Base-by-base conservation (phyloP, 169 alveolate species). In the Fabrea salina region DNA sequence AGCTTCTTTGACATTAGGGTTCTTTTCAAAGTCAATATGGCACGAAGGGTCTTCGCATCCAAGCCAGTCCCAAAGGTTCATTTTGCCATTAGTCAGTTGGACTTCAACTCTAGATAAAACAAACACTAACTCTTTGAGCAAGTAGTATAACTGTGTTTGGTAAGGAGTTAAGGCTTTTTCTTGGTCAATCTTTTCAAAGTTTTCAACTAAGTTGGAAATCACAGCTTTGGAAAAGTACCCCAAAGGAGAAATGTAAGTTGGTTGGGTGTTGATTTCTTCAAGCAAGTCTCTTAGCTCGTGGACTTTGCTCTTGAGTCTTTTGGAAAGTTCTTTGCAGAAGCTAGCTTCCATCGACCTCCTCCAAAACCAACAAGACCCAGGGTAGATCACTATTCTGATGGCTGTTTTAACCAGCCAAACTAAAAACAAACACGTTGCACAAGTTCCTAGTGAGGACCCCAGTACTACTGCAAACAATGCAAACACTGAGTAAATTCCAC, bases 291-390 rank as follows among this genome's bases (percentile, higher is more conserved):
- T 37, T 8, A 68, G 33, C 1, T 68, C 79, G 7, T 19, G 22
- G n/a, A 68, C 30, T 30, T 68, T 68, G 3, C 7, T 41, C n/a
- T 22, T n/a, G n/a, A 68, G 19, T 1, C 30, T 11, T 7, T 37
- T n/a, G 39, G 79, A 11, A 25, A 68, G 13, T 27, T 68, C 79
- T 19, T 30, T 41, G 68, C 79, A 68, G 67, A 68, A 68, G 30
- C 30, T n/a, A 13, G 64, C 58, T 4, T 68, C 79, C 13, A 68
- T 68, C 4, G 79, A 68, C 1, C 79, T 22, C 44, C 37, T 68
- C 30, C 79, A 68, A n/a, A 68, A 43, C 13, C 61, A 68, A 25
- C 30, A 44, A 37, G 79, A 68, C 27, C 79, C 79, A 1, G 79
- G 79, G 30, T 41, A 68, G 8, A 68, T 27, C 43, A 68, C 13